These are phyloP conservation scores for Salix arbutifolia DNA, from an alignment of 345 rosid genomes.

Conservation along the genomic window DNA sequence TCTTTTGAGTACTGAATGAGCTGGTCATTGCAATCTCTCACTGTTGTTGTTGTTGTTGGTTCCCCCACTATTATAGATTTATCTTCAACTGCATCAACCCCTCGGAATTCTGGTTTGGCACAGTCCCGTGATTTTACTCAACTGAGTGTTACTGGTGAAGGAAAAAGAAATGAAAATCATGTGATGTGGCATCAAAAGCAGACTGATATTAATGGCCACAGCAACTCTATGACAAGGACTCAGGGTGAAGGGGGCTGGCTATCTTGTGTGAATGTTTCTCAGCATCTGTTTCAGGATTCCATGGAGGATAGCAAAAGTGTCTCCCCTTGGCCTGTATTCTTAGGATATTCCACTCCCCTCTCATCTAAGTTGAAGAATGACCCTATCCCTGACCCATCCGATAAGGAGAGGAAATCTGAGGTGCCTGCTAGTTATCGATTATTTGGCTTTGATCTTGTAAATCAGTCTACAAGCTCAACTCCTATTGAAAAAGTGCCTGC, in stretches of 20 bases:
- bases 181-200: slow-evolving; percentile 47
- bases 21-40: slow-evolving; percentile 13
- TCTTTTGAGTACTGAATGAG: not conserved
- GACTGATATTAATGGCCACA: slow-evolving; percentile 32
- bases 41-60: not conserved
- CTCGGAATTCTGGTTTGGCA: slow-evolving; percentile 24
- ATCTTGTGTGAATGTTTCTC: slow-evolving; percentile 39
- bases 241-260: slow-evolving; percentile 49
- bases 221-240: slow-evolving; percentile 35
- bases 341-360: slow-evolving; percentile 38
- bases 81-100: slow-evolving; percentile 41
- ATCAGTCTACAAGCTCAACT: slow-evolving; percentile 2
- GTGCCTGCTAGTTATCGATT: slow-evolving; percentile 15
- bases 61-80: slow-evolving; percentile 23
- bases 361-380: slow-evolving; percentile 39
- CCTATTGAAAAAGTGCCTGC: slow-evolving; percentile 8
- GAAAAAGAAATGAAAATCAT: slow-evolving; percentile 41
- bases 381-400: slow-evolving; percentile 3
- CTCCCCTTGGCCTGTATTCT: slow-evolving; percentile 39
- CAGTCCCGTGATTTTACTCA: slow-evolving; percentile 54
- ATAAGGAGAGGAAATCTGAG: slow-evolving; percentile 18
- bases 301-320: slow-evolving; percentile 50
- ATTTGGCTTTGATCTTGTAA: slow-evolving; percentile 28
- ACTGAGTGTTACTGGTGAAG: slow-evolving; percentile 39
- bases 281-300: slow-evolving; percentile 41